Evolutionary conservation across 345 rosid species (phyloP).

Genomic region (Aquilaria sinensis): DNA sequence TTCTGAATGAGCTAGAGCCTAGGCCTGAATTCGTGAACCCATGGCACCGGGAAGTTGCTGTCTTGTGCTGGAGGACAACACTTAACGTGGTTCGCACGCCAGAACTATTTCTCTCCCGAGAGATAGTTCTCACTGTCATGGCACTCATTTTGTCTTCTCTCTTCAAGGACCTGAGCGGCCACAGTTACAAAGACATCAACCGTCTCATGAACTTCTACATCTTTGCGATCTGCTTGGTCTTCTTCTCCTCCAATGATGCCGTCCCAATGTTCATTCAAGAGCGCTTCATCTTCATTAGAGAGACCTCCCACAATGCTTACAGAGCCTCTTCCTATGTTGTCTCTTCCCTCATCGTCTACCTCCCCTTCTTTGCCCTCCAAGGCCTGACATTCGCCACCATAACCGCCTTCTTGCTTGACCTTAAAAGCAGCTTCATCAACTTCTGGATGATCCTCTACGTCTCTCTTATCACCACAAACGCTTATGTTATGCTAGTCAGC

Average conservation of each 20-base stretch:
- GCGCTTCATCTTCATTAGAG: constrained; percentile 61
- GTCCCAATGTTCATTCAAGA: constrained; percentile 72
- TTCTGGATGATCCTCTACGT: constrained; percentile 56
- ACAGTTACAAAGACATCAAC: constrained; percentile 30
- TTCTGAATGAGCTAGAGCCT: constrained; percentile 37
- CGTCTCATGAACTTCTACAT: constrained; percentile 59
- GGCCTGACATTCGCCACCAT: constrained; percentile 47
- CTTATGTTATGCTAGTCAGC: constrained; percentile 66
- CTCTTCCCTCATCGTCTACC: constrained; percentile 52
- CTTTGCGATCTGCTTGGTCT: constrained; percentile 48
- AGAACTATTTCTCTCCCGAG: constrained; percentile 50
- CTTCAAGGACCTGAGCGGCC: constrained; percentile 26
- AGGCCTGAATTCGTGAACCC: constrained; percentile 59
- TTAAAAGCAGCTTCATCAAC: constrained; percentile 31
- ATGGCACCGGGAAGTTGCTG: constrained; percentile 50
- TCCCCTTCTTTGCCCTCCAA: constrained; percentile 59
- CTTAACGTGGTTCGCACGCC: constrained; percentile 54
- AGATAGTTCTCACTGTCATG: constrained; percentile 51
- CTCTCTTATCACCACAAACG: constrained; percentile 51
- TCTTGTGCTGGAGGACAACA: constrained; percentile 45
- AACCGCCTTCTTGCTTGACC: constrained; percentile 26
- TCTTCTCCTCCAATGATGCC: constrained; percentile 68
- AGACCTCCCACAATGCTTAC: constrained; percentile 62
- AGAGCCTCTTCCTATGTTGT: constrained; percentile 61
- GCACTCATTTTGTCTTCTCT: constrained; percentile 58